Base-by-base conservation (phyloP, 2,329 filamentous ascomycete genomes). In the Herpomyces periplanetae region DNA sequence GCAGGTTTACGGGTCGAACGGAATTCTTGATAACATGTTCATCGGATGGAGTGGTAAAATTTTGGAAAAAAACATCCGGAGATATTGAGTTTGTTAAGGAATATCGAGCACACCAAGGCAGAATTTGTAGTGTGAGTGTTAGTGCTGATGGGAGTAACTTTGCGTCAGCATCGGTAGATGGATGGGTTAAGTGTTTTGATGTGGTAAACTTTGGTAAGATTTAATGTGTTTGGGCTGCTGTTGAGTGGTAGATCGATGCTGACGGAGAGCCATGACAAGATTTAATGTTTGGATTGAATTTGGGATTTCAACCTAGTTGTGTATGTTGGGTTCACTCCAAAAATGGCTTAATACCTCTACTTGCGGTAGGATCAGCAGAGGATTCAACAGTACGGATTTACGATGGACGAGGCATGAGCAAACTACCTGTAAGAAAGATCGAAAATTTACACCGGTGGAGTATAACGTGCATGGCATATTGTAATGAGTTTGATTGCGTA, bases 61-160 rank as follows among this genome's bases (percentile, higher is more conserved):
- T 96, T 37, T 96, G 80, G 80, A 96, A 96, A 44, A 96, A 96
- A 43, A 53, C 65, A 26, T 60, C 56, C 2, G 59, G 66, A 13
- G 68, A 68, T 1, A 65, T 96, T 23, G 84, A 96, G 41, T 96
- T 96, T 33, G 75, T 91, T 20, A 96, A 96, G 41, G 73, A 96
- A 41, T 96, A 87, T 43, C 62, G 60, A 33, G 73, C 80, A 4
- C 84, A 96, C 39, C 49, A 52, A 22, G 66, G 68, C 19, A 68
- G 84, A 33, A 68, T 91, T 32, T 57, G 48, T 24, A 63, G 62
- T 11, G 66, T 80, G 17, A 80, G 60, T 14, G 61, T 66, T 26
- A 91, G 75, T 39, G 52, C 59, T 15, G 80, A 96, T 37, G 80
- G 80, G 1, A 53, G 71, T 31, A 87, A 66, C 38, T 96, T 84